Evolutionary conservation across 73 alveolate species (phyloP).

Genomic region (Uronychia setigera): DNA sequence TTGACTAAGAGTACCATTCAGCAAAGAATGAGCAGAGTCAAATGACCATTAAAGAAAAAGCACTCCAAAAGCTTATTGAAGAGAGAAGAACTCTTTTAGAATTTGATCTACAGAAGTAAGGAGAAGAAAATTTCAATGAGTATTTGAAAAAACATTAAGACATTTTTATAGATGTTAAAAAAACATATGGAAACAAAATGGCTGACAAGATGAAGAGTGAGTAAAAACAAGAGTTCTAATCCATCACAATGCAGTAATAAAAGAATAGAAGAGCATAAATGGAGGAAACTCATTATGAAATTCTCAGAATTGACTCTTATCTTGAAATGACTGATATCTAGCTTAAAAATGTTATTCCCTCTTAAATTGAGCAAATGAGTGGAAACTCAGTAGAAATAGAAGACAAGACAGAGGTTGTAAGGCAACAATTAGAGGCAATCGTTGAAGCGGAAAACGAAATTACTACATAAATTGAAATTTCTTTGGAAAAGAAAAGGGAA

Average conservation of each 20-base stretch:
- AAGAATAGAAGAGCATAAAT: slow-evolving; percentile 16
- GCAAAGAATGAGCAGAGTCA: slow-evolving; percentile 16
- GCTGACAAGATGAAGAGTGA: slow-evolving; percentile 60
- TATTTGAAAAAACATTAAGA: slow-evolving; percentile 33
- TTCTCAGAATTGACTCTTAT: slow-evolving; percentile 19
- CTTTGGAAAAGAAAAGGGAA: slow-evolving; percentile 11
- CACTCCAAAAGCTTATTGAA: slow-evolving; percentile 31
- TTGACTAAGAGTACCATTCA: slow-evolving; percentile 28
- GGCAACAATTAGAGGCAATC: slow-evolving; percentile 16
- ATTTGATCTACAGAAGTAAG: slow-evolving; percentile 45
- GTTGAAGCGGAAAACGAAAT: slow-evolving; percentile 46
- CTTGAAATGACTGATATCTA: neutral
- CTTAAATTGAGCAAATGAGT: neutral
- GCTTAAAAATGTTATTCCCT: slow-evolving; percentile 13
- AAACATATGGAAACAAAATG: slow-evolving; percentile 61
- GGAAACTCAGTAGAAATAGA: slow-evolving; percentile 3
- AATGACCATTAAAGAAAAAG: slow-evolving; percentile 33
- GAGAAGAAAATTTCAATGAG: slow-evolving; percentile 49
- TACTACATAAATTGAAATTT: slow-evolving; percentile 17
- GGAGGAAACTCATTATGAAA: slow-evolving; percentile 17
- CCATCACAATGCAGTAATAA: slow-evolving; percentile 23
- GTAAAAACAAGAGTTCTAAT: slow-evolving; percentile 44
- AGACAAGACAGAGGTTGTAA: neutral
- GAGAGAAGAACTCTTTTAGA: slow-evolving; percentile 52
- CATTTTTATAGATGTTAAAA: slow-evolving; percentile 55